Base-by-base conservation (phyloP, 2,329 filamentous ascomycete genomes). In the Geoglossum cookeanum region DNA sequence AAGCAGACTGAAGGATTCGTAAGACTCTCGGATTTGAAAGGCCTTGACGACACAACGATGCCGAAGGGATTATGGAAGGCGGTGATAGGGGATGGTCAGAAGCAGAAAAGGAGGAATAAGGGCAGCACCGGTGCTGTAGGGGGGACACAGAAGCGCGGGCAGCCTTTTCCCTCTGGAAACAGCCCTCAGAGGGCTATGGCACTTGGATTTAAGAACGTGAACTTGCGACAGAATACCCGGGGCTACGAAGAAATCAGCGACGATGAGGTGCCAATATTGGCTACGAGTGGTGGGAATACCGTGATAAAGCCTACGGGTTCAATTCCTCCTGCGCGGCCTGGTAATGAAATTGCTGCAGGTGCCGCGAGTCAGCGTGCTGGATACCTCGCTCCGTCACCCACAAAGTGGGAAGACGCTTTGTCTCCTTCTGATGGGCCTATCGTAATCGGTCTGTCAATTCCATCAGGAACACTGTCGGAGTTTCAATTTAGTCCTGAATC, bases 361-460 rank as follows among this genome's bases (percentile, higher is more conserved):
- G 37, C 7, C 30, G 4, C 22, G 29, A 9, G 22, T 9, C 30
- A 37, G 2, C 49, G 49, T 4, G n/a, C 5, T 13, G 37, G 11
- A 9, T 9, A 17, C 30, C 30, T 53, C 30, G 58, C 58, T 59
- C 64, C 59, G 61, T 63, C 60, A 56, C 65, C 63, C 1, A 62
- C 63, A 11, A 48, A 59, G 64, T 37, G 62, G 64, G 29, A 65
- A 63, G 30, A 64, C 58, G 79, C 80, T 60, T 72, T 86, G 3
- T 86, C 84, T 13, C 84, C 84, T 0, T 78, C 77, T 58, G 80
- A 84, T 63, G 75, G 80, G n/a, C 81, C 81, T 1, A 88, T 88
- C 59, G 76, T 84, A 47, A 88, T 87, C 61, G 84, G 84, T 11
- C 80, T 88, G 55, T 76, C 78, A 13, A 71, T 87, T 51, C 78